Percentiles rank a stretch among this genome's conserved stretches.
Conservation (phyloP, 805 yeast species). For the Saturnispora silvae region DNA sequence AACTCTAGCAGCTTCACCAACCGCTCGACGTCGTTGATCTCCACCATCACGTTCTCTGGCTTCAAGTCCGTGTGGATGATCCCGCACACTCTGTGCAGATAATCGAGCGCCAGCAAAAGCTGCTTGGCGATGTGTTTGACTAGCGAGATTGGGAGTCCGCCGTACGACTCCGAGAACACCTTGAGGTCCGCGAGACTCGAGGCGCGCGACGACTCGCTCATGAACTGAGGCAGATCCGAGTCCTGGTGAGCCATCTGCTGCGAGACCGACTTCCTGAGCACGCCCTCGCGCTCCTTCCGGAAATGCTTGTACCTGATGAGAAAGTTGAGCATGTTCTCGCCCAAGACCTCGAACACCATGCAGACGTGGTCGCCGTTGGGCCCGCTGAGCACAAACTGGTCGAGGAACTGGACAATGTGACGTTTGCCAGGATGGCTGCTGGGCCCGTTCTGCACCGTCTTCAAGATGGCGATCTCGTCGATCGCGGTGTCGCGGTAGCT, state of each 20-base stretch:
- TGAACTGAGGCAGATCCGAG: slow-evolving; percentile 1
- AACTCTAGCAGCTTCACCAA: slow-evolving; percentile 36
- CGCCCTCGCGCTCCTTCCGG: slow-evolving; percentile 23
- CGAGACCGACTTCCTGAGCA: slow-evolving; percentile 12
- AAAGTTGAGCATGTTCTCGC: slow-evolving; percentile 46
- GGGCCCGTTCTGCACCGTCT: slow-evolving; percentile 23
- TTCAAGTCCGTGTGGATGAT: slow-evolving; percentile 67
- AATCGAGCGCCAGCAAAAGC: slow-evolving; percentile 43
- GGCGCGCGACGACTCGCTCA: slow-evolving; percentile 15
- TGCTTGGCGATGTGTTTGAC: slow-evolving; percentile 51
- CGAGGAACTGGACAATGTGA: slow-evolving; percentile 42
- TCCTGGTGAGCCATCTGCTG: too few species aligned
- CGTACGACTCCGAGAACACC: slow-evolving; percentile 31
- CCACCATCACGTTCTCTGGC: slow-evolving; percentile 58
- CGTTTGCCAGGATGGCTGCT: slow-evolving; percentile 38
- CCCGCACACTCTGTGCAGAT: slow-evolving; percentile 50
- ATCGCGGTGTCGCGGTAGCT: slow-evolving; percentile 53
- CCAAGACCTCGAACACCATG: slow-evolving; percentile 57
- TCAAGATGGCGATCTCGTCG: slow-evolving; percentile 48
- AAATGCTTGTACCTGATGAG: slow-evolving; percentile 36
- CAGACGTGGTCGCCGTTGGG: slow-evolving; percentile 57
- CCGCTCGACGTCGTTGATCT: slow-evolving; percentile 43
- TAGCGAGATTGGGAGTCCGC: slow-evolving; percentile 43
- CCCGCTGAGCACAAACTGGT: slow-evolving; percentile 45
- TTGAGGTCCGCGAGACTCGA: slow-evolving; percentile 25